Evolutionary conservation across 805 yeast genomes (phyloP).

Genomic region (Cyberlindnera veronae): DNA sequence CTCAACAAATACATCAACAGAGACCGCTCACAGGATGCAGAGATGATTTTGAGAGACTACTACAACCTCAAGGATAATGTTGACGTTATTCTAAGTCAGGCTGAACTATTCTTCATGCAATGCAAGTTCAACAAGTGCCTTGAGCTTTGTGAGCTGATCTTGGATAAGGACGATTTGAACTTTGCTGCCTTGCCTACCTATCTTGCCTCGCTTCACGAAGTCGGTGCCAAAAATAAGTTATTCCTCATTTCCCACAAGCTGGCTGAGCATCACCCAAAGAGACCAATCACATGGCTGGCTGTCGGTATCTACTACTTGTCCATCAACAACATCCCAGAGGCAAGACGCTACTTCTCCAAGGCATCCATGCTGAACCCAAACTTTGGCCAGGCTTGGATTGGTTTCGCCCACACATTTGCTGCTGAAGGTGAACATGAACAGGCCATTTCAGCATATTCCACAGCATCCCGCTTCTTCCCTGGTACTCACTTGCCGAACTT

Average conservation of each 20-base stretch:
- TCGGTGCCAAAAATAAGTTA: conserved; percentile 76
- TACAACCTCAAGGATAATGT: conserved; percentile 65
- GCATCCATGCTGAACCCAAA: conserved; percentile 86
- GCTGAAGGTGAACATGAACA: conserved; percentile 99
- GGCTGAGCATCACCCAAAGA: conserved; percentile 79
- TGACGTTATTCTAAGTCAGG: conserved; percentile 65
- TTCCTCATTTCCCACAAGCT: conserved; percentile 79
- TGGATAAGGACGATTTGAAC: conserved; percentile 63
- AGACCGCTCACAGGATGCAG: conserved; percentile 59
- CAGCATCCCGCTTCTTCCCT: conserved; percentile 87
- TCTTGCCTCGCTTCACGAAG: conserved; percentile 78
- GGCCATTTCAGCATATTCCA: conserved; percentile 94
- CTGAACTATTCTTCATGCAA: conserved; percentile 68
- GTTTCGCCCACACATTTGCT: conserved; percentile 97
- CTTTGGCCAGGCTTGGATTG: conserved; percentile 96
- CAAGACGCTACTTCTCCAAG: conserved; percentile 82
- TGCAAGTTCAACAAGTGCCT: conserved; percentile 78
- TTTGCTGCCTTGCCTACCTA: conserved; percentile 72
- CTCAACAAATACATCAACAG: conserved; percentile 70
- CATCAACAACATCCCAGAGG: conserved; percentile 69
- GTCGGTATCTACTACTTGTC: conserved; percentile 87
- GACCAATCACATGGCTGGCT: conserved; percentile 86
- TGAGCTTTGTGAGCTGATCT: conserved; percentile 58
- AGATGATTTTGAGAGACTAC: conserved; percentile 61
- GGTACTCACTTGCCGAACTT: conserved; percentile 88